Conservation (phyloP, 805 yeast species). For the Peterozyma toletana region DNA sequence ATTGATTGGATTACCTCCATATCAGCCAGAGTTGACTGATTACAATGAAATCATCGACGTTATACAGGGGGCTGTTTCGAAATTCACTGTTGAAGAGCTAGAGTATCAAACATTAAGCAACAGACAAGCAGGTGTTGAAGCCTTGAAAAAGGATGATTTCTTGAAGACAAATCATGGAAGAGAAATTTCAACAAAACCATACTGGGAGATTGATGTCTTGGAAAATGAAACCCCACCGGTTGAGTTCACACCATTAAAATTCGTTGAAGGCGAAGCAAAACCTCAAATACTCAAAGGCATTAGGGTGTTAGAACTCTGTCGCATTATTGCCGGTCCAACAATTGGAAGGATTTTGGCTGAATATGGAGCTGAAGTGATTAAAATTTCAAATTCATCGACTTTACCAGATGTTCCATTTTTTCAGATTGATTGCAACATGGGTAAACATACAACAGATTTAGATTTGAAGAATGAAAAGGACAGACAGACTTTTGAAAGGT, state of each 20-base stretch:
- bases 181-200: slow-evolving; percentile 14
- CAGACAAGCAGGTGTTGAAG: slow-evolving; percentile 26
- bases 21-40: slow-evolving; percentile 16
- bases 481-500: too few relatives aligned
- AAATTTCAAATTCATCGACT: too few relatives aligned
- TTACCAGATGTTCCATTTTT: too few relatives aligned
- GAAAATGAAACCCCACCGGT: slow-evolving; percentile 21
- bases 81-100: slow-evolving; percentile 20
- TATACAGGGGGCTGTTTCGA: slow-evolving; percentile 16
- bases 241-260: slow-evolving; percentile 9
- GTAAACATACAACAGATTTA: too few relatives aligned
- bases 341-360: too few relatives aligned
- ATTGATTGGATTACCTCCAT: slow-evolving; percentile 25
- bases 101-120: slow-evolving; percentile 19
- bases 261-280: slow-evolving; percentile 2
- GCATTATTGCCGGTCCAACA: too few relatives aligned
- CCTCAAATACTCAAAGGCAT: slow-evolving; percentile 22
- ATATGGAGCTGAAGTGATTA: too few relatives aligned
- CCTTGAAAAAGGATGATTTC: slow-evolving; percentile 21
- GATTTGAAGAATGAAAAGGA: too few relatives aligned
- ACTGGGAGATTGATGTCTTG: slow-evolving; percentile 16
- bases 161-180: slow-evolving; percentile 22
- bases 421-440: too few relatives aligned
- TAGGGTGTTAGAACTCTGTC: slow-evolving; percentile 22
- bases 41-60: slow-evolving; percentile 17